These are phyloP conservation scores for Exidia glandulosa DNA, from an alignment of 768 basidiomycete genomes.

Conservation along the genomic window DNA sequence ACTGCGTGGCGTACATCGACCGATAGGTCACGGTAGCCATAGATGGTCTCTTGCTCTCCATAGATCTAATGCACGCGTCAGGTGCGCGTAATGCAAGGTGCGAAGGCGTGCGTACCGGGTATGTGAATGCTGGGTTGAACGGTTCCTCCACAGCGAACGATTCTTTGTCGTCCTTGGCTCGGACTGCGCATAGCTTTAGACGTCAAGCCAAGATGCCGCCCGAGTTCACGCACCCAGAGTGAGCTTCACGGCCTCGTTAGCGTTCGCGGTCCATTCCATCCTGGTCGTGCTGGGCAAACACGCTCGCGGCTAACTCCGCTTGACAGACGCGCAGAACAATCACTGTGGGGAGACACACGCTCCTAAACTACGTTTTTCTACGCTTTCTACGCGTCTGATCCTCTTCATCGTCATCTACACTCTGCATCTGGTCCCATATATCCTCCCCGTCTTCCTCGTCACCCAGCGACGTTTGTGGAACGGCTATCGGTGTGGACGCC, in stretches of 20 bases:
- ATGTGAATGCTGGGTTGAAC: slow-evolving; percentile 85
- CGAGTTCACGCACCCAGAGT: slow-evolving; percentile 54
- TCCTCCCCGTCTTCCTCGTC: slow-evolving; percentile 40
- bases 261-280: slow-evolving; percentile 63
- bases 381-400: not conserved
- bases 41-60: slow-evolving; percentile 93
- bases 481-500: slow-evolving; percentile 2
- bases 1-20: slow-evolving; percentile 54
- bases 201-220: not conserved
- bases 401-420: slow-evolving; percentile 31
- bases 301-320: not conserved
- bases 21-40: slow-evolving; percentile 76
- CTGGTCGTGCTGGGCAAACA: not conserved
- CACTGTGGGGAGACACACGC: too few relatives aligned
- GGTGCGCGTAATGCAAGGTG: not conserved
- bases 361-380: not conserved
- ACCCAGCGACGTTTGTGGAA: slow-evolving; percentile 3
- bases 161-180: slow-evolving; percentile 55
- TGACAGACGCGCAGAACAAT: too few relatives aligned
- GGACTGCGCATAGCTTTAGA: slow-evolving; percentile 37
- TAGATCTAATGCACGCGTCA: slow-evolving; percentile 51
- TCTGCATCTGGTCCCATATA: slow-evolving; percentile 58
- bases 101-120: slow-evolving; percentile 50
- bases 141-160: slow-evolving; percentile 43
- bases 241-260: slow-evolving; percentile 65